Percentiles rank a stretch among this genome's conserved stretches.
Evolutionary conservation across 371 early-diverging fungal species (phyloP).

Genomic region (Capniomyces stellatus): DNA sequence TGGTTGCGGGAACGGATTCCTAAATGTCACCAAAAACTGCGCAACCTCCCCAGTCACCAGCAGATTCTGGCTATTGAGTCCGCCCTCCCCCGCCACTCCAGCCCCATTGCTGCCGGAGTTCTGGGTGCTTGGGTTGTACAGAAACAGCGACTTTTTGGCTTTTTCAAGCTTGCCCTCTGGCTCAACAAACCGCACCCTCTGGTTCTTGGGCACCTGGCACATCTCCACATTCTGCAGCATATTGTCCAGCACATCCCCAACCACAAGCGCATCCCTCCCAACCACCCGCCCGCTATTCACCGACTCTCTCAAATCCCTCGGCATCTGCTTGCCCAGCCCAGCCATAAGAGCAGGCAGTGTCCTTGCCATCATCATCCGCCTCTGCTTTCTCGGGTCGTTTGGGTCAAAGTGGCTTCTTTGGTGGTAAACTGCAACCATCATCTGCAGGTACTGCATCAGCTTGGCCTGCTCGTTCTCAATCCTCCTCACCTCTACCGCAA

Average conservation of each 20-base stretch:
- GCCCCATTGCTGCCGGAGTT: background rate
- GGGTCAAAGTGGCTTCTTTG: slow-evolving; percentile 14
- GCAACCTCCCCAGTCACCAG: slow-evolving; percentile 12
- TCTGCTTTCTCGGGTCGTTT: background rate
- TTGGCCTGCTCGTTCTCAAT: slow-evolving; percentile 15
- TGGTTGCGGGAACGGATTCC: slow-evolving; percentile 18
- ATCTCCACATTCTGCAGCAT: slow-evolving; percentile 16
- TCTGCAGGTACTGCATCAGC: slow-evolving; percentile 10
- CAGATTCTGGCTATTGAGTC: slow-evolving; percentile 5
- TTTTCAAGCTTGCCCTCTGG: background rate
- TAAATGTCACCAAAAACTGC: slow-evolving; percentile 14
- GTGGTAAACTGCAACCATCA: slow-evolving; percentile 11
- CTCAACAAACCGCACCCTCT: background rate
- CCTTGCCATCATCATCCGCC: no score
- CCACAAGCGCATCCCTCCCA: slow-evolving; percentile 11
- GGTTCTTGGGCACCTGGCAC: background rate
- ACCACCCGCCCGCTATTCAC: slow-evolving; percentile 1
- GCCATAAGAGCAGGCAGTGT: background rate
- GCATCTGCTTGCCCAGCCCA: background rate
- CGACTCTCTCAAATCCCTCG: background rate
- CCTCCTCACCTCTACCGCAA: slow-evolving; percentile 1
- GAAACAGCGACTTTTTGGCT: slow-evolving; percentile 7
- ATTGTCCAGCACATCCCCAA: slow-evolving; percentile 10
- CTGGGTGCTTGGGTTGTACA: slow-evolving; percentile 16
- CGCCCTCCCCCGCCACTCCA: background rate